Evolutionary conservation across 1,284 basidiomycete genomes (phyloP).

Genomic region (Fomitopsis pinicola): DNA sequence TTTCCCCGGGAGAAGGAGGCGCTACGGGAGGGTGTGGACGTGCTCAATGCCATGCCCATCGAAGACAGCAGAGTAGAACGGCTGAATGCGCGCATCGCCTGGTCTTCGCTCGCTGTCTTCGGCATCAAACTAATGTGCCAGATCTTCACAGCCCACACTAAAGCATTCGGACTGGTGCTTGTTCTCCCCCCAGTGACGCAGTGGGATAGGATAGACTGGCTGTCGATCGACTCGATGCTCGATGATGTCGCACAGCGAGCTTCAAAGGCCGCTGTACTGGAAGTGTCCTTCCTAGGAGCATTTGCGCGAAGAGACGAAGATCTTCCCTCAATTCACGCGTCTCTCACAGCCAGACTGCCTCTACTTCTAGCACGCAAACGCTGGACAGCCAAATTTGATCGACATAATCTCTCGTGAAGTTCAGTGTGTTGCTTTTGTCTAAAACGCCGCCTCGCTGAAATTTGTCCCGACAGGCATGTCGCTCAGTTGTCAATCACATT

Average conservation of each 20-base stretch:
- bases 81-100: slow-evolving; percentile 2
- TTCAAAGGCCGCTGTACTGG: not conserved
- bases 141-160: not conserved
- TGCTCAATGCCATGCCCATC: not conserved
- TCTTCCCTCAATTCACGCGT: not conserved
- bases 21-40: not conserved
- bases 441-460: too few species aligned
- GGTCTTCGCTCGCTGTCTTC: slow-evolving; percentile 1
- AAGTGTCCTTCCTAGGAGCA: not conserved
- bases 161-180: not conserved
- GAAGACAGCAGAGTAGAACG: not conserved
- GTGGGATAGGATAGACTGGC: not conserved
- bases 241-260: not conserved
- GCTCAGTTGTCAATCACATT: too few species aligned
- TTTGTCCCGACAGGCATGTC: too few species aligned
- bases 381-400: not conserved
- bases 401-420: too few species aligned
- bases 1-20: not conserved
- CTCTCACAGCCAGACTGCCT: not conserved
- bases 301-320: not conserved
- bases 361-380: not conserved
- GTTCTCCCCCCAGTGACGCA: not conserved
- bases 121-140: slow-evolving; percentile 4
- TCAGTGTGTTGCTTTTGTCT: too few species aligned
- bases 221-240: not conserved